Percentiles rank a stretch among this genome's conserved stretches.
Conservation (phyloP, 2,329 filamentous ascomycete genomes). For the Fusarium proliferatum region DNA sequence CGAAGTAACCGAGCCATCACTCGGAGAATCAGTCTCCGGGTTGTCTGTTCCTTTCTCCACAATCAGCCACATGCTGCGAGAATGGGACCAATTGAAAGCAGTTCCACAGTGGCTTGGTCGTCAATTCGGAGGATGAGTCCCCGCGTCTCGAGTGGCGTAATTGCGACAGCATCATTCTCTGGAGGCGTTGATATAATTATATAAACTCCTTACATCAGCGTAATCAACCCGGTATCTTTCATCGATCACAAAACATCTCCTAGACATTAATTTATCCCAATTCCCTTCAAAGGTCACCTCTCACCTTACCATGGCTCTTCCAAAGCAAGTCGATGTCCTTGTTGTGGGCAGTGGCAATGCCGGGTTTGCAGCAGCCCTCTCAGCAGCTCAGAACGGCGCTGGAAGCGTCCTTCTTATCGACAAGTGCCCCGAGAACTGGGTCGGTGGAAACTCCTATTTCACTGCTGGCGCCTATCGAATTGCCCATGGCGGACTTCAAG, state of each 20-base stretch:
- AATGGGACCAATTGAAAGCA: not conserved
- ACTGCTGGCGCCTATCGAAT: constrained; percentile 21
- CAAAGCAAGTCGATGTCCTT: not conserved
- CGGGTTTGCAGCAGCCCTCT: constrained; percentile 16
- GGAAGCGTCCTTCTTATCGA: not conserved
- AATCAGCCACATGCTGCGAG: not conserved
- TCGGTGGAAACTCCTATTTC: constrained; percentile 14
- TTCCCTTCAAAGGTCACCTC: too few species aligned
- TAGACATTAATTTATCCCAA: too few species aligned
- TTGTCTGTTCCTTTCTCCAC: rapidly evolving
- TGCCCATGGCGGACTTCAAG: not conserved
- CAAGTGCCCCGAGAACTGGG: constrained; percentile 18
- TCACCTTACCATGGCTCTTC: not conserved
- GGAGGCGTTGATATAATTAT: not conserved
- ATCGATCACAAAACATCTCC: too few species aligned
- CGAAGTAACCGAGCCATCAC: not conserved
- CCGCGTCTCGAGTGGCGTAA: not conserved
- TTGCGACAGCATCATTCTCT: not conserved
- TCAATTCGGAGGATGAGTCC: not conserved
- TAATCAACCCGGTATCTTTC: too few species aligned
- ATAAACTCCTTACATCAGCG: not conserved
- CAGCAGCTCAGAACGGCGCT: constrained; percentile 8
- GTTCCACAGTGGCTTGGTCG: not conserved
- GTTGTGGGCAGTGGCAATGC: constrained; percentile 23
- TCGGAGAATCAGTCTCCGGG: not conserved